Base-by-base conservation (phyloP, 441 rosid species). In the Populus hybrid region DNA sequence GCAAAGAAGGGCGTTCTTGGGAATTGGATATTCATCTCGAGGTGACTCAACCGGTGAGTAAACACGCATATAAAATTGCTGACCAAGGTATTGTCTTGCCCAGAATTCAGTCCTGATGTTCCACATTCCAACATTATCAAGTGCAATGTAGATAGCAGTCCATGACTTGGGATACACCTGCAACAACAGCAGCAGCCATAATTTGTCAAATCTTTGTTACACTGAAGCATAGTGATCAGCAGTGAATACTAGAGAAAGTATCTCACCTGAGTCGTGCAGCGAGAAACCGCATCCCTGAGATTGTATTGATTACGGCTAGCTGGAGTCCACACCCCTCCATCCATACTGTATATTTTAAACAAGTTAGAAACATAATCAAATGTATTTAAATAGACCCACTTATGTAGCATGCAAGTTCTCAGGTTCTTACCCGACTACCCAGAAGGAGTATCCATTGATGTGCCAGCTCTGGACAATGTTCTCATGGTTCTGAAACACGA, bases 61-160 rank as follows among this genome's bases (percentile, higher is more conserved):
- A 42, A 94, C 98, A 5, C 95, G 88, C 85, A 94, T 34, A 69
- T 95, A 95, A 64, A 95, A 87, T 59, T 95, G 99, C 72, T 95
- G 96, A 40, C 99, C 99, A 5, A 95, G 88, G 87, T 95, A 95
- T 46, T 92, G 99, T 72, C 98, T 81, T 38, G 93, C 95, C 97
- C 98, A 91, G 71, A 81, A 87, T 82, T 95, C 99, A 3, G 91
- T 86, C 80, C 99, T 88, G 76, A 95, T 7, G 83, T 93, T 92
- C 99, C 99, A 95, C 98, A 93, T 93, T 38, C 99, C 99, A 36
- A 91, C 99, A 20, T 95, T 95, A 81, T 95, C 99, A 4, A 95
- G 87, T 26, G 99, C 89, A 57, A 92, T 78, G 69, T 90, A 90
- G 30, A 95, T 89, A 0, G 99, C 95, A 3, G 98, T 87, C 99